Conservation (phyloP, 306 rosid species). For the Cucurbita ficifolia region DNA sequence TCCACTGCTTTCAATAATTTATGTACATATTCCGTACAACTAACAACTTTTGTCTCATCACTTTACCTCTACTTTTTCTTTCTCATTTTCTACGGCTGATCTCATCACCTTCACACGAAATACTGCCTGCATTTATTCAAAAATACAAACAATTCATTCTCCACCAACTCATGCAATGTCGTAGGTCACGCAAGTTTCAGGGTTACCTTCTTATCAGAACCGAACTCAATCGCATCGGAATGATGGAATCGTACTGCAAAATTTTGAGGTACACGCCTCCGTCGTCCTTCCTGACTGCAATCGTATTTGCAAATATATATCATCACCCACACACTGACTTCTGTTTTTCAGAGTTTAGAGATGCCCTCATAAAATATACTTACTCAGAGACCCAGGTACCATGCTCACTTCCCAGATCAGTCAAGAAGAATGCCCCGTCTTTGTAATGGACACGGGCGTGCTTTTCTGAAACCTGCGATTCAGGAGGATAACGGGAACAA, state of each 20-base stretch:
- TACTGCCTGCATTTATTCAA: slow-evolving; percentile 27
- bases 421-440: slow-evolving; percentile 67
- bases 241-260: slow-evolving; percentile 52
- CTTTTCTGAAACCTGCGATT: slow-evolving; percentile 45
- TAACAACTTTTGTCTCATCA: slow-evolving; percentile 14
- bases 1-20: slow-evolving; percentile 11
- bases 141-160: neutral
- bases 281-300: slow-evolving; percentile 59
- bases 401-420: slow-evolving; percentile 54
- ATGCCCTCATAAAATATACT: slow-evolving; percentile 17
- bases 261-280: slow-evolving; percentile 39
- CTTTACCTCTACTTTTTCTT: slow-evolving; percentile 15
- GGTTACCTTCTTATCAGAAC: slow-evolving; percentile 60
- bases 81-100: slow-evolving; percentile 19
- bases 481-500: neutral
- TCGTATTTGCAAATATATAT: neutral
- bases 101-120: slow-evolving; percentile 60
- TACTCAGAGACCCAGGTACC: slow-evolving; percentile 87
- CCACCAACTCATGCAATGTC: neutral
- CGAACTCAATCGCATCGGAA: slow-evolving; percentile 55
- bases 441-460: slow-evolving; percentile 60
- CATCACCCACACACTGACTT: neutral
- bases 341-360: neutral
- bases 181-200: neutral
- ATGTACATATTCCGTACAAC: slow-evolving; percentile 30